Conservation (phyloP, 179 eudicot genomes). For the Nepenthes alata region DNA sequence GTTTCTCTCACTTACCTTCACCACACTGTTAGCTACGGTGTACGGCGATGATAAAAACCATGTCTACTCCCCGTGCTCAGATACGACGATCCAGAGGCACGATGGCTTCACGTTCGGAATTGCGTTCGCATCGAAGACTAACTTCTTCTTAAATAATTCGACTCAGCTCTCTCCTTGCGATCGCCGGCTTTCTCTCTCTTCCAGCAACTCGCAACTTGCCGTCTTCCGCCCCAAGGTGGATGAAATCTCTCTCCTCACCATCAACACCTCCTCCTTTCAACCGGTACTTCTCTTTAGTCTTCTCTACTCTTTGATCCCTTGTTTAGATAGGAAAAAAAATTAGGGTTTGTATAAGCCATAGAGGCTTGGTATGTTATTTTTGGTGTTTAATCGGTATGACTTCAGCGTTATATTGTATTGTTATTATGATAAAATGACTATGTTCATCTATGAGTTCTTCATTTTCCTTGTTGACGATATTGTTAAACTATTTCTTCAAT, state of each 20-base stretch:
- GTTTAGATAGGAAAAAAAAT: neutral
- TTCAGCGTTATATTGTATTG: neutral
- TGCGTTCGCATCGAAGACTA: slow-evolving; percentile 27
- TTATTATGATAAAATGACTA: no score
- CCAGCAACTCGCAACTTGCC: slow-evolving; percentile 36
- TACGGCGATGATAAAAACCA: slow-evolving; percentile 32
- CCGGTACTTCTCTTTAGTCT: slow-evolving; percentile 28
- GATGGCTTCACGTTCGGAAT: slow-evolving; percentile 67
- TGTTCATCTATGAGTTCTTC: no score
- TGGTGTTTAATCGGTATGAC: neutral
- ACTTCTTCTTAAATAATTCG: slow-evolving; percentile 33
- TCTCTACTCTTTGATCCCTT: neutral
- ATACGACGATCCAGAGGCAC: slow-evolving; percentile 34
- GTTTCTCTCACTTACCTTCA: slow-evolving; percentile 8
- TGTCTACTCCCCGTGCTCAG: slow-evolving; percentile 48
- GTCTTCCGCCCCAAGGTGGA: slow-evolving; percentile 68
- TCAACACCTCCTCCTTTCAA: slow-evolving; percentile 35
- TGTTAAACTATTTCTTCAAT: no score
- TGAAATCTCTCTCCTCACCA: slow-evolving; percentile 71
- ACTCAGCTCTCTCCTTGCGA: slow-evolving; percentile 64
- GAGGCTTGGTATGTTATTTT: neutral
- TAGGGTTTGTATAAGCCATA: neutral
- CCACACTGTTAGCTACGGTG: slow-evolving; percentile 8
- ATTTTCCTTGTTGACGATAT: no score
- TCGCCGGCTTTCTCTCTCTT: slow-evolving; percentile 33